These are phyloP conservation scores for Brassica balearica DNA, from an alignment of 441 rosid genomes.

Conservation along the genomic window DNA sequence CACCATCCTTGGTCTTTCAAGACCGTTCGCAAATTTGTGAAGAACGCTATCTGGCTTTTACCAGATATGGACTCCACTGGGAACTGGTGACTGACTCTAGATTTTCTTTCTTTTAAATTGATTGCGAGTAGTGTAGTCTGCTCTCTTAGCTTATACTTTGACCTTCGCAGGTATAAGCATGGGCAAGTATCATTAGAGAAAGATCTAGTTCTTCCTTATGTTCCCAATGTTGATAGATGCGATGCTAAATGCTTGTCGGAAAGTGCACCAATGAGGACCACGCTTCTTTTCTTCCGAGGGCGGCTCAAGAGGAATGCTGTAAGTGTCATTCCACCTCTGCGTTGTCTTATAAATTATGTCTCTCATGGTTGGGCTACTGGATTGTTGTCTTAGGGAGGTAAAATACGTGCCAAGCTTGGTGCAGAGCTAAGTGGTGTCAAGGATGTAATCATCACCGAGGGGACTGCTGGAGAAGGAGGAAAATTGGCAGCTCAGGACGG, in stretches of 20 bases:
- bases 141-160: slow-evolving; percentile 18
- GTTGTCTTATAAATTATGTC: not conserved
- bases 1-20: slow-evolving; percentile 99
- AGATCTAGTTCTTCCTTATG: slow-evolving; percentile 94
- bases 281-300: slow-evolving; percentile 81
- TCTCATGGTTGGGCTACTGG: slow-evolving; percentile 30
- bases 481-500: slow-evolving; percentile 82
- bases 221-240: slow-evolving; percentile 81
- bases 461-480: slow-evolving; percentile 84
- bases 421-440: slow-evolving; percentile 64
- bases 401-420: slow-evolving; percentile 83
- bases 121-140: slow-evolving; percentile 16
- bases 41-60: slow-evolving; percentile 89
- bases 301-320: slow-evolving; percentile 96
- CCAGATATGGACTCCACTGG: slow-evolving; percentile 98
- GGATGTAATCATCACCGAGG: slow-evolving; percentile 74
- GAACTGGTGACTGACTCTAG: slow-evolving; percentile 69
- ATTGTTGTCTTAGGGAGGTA: slow-evolving; percentile 74
- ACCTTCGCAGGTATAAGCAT: slow-evolving; percentile 78
- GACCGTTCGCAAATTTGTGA: slow-evolving; percentile 81
- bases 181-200: slow-evolving; percentile 95
- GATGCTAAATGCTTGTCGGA: slow-evolving; percentile 74
- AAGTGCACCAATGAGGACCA: slow-evolving; percentile 63
- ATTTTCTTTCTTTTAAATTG: slow-evolving; percentile 26
- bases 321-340: slow-evolving; percentile 46